phyloP scores from a whole-genome alignment of 2,329 filamentous ascomycete species.

The Sarocladium brachiariae region DNA sequence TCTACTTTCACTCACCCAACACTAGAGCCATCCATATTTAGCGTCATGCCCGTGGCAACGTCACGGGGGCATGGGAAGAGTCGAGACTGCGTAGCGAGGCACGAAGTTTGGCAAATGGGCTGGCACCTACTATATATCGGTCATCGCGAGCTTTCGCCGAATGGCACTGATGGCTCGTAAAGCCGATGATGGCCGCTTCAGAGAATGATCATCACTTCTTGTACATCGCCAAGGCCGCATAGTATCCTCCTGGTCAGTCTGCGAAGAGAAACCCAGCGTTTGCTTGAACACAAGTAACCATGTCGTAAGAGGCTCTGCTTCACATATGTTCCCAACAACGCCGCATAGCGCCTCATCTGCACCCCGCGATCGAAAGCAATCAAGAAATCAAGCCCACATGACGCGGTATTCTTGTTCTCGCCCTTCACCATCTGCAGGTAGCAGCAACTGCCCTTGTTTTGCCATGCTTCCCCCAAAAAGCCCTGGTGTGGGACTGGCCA shows the following conservation, averaged over 20 bases:
- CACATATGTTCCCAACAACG: neutral
- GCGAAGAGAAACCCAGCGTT: too few species aligned
- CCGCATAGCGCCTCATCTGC: neutral
- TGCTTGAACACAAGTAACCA: too few species aligned
- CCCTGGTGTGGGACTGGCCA: too few species aligned
- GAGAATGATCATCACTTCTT: neutral
- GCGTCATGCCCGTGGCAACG: neutral
- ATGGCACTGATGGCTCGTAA: constrained; percentile 1
- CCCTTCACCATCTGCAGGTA: neutral
- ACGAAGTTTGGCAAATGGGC: neutral
- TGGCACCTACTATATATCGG: neutral
- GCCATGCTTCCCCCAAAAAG: constrained; percentile 3
- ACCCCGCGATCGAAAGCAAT: neutral
- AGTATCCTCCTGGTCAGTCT: too few species aligned
- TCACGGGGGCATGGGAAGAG: constrained; percentile 1
- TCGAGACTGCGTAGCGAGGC: neutral
- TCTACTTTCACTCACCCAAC: too few species aligned
- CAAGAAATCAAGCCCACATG: neutral
- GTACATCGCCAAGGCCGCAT: neutral
- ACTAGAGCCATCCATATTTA: too few species aligned
- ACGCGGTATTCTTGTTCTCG: neutral
- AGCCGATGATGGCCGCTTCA: constrained; percentile 4
- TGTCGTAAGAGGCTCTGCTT: too few species aligned
- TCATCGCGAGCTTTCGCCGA: neutral
- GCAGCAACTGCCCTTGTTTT: neutral